A percentile compares a stretch with the other conserved stretches of the same genome.
phyloP scores from a whole-genome alignment of 768 basidiomycete species.

The Boletus subparvulus region DNA sequence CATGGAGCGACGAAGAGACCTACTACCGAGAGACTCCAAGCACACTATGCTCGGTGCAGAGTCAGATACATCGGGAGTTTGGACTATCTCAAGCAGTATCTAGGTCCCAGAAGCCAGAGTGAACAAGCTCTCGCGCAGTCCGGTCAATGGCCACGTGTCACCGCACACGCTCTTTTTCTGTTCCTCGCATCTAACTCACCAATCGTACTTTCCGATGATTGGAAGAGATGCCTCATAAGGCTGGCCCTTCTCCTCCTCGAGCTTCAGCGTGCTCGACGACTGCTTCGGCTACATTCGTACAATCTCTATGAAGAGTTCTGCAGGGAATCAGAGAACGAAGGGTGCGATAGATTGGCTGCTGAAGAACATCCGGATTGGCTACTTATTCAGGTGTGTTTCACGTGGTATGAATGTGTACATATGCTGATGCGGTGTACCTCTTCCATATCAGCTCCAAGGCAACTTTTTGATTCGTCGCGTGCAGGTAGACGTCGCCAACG shows the following conservation, averaged over 20 bases:
- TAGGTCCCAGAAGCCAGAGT: constrained; percentile 14
- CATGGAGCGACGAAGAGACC: not conserved
- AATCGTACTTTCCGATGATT: constrained; percentile 18
- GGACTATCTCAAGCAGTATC: not conserved
- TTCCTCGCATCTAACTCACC: constrained; percentile 28
- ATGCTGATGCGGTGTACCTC: too few species aligned
- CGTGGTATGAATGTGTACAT: not conserved
- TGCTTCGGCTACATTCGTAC: constrained; percentile 27
- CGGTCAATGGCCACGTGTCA: constrained; percentile 42
- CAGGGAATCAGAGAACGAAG: constrained; percentile 27
- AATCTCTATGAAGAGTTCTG: constrained; percentile 32
- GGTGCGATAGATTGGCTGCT: constrained; percentile 16
- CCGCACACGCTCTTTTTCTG: constrained; percentile 30
- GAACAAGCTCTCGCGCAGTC: constrained; percentile 21
- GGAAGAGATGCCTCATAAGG: constrained; percentile 32
- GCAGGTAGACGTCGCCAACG: constrained; percentile 41
- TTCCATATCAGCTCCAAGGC: constrained; percentile 40
- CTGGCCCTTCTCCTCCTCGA: constrained; percentile 32
- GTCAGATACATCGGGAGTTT: not conserved
- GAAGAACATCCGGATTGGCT: constrained; percentile 41
- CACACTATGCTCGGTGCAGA: constrained; percentile 10
- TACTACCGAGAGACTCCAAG: not conserved
- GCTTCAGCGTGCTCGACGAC: constrained; percentile 39
- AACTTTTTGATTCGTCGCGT: constrained; percentile 44
- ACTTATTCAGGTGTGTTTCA: constrained; percentile 39